These are phyloP conservation scores for Rhipidocladum racemiflorum DNA, from an alignment of 176 grass and related monocot genomes.

Conservation along the genomic window DNA sequence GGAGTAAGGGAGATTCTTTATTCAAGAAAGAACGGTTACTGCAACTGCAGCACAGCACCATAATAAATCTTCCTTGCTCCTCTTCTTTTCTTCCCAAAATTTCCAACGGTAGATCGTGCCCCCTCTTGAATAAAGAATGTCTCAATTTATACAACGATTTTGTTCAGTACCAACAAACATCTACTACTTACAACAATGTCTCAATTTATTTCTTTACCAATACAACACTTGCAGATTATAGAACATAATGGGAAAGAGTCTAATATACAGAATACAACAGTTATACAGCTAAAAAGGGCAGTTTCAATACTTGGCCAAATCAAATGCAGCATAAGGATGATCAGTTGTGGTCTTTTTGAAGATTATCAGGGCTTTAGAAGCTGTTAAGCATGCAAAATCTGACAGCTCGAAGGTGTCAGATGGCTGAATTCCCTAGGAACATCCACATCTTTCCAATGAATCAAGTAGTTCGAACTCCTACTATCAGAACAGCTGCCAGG, in stretches of 20 bases:
- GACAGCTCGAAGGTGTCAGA: conserved; percentile 78
- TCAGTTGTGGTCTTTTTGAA: background rate
- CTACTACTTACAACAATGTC: conserved; percentile 24
- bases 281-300: background rate
- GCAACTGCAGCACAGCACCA: too few species aligned
- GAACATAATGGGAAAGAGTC: background rate
- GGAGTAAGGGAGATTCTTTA: too few species aligned
- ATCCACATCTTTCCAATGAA: conserved; percentile 76
- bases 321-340: background rate
- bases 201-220: conserved; percentile 22
- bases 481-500: background rate
- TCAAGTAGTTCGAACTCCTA: conserved; percentile 37
- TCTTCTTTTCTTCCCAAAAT: too few species aligned
- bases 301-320: background rate
- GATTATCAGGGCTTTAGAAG: background rate
- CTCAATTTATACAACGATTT: background rate
- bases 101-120: too few species aligned
- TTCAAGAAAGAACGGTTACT: too few species aligned
- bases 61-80: too few species aligned
- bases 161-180: background rate
- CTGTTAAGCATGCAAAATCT: conserved; percentile 71
- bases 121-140: too few species aligned
- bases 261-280: background rate
- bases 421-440: conserved; percentile 50
- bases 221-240: background rate